A percentile compares a stretch with the other conserved stretches of the same genome.
These are phyloP conservation scores for Podospora sp. DNA, from an alignment of 495 filamentous ascomycete genomes.

Conservation along the genomic window DNA sequence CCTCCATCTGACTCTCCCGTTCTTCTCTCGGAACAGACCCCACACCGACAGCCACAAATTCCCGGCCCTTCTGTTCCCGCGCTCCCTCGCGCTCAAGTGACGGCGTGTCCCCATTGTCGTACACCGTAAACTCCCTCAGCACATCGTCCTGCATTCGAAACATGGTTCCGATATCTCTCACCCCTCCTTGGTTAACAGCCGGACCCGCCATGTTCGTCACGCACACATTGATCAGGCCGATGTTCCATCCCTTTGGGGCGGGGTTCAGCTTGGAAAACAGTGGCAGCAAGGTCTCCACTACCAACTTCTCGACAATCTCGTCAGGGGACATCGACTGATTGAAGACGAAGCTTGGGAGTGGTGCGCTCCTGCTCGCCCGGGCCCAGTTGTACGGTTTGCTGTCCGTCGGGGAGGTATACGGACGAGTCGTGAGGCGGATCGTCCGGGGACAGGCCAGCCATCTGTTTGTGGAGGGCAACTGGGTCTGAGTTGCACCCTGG, in stretches of 20 bases:
- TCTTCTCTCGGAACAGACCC: not conserved
- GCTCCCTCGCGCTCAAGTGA: not conserved
- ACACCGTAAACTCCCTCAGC: slow-evolving; percentile 63
- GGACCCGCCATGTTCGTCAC: slow-evolving; percentile 77
- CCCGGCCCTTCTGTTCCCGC: not conserved
- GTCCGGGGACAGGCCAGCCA: slow-evolving; percentile 57
- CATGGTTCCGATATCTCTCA: slow-evolving; percentile 67
- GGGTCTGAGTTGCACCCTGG: not conserved
- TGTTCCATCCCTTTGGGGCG: slow-evolving; percentile 68
- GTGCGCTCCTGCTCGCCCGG: slow-evolving; percentile 68
- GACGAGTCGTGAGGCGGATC: slow-evolving; percentile 75
- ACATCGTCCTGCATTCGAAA: slow-evolving; percentile 68
- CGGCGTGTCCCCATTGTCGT: slow-evolving; percentile 18
- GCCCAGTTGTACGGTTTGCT: slow-evolving; percentile 43
- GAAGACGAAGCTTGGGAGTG: slow-evolving; percentile 72
- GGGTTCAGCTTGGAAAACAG: slow-evolving; percentile 77
- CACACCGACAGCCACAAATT: not conserved
- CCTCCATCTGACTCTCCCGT: no score
- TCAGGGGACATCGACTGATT: slow-evolving; percentile 59
- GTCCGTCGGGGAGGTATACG: slow-evolving; percentile 47
- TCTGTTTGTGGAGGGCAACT: slow-evolving; percentile 19
- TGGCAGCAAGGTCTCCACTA: slow-evolving; percentile 63
- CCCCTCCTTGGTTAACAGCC: slow-evolving; percentile 44
- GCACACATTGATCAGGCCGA: slow-evolving; percentile 82
- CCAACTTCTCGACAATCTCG: slow-evolving; percentile 65